A percentile compares a stretch with the other conserved stretches of the same genome.
Evolutionary conservation across 2,329 filamentous ascomycete species (phyloP).

Genomic region (Alternaria triticimaculans): DNA sequence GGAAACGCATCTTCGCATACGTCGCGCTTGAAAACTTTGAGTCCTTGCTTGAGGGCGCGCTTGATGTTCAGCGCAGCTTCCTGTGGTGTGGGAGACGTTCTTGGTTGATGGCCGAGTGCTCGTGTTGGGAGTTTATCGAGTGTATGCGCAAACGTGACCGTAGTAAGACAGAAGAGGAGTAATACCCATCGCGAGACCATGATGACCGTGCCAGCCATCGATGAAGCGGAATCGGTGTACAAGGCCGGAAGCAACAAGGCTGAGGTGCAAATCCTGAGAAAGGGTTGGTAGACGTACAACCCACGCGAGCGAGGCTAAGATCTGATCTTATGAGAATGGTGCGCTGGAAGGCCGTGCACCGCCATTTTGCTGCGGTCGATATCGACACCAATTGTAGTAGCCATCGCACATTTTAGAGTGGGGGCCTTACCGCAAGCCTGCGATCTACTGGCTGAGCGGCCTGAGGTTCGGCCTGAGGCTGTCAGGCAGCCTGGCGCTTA

Average conservation of each 20-base stretch:
- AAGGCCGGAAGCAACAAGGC: not conserved
- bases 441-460: not conserved
- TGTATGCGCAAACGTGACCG: not conserved
- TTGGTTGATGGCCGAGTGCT: not conserved
- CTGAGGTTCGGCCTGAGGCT: not conserved
- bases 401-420: not conserved
- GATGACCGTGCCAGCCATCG: not conserved
- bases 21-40: not conserved
- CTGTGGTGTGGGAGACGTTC: not conserved
- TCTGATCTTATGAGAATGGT: not conserved
- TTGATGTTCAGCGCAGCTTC: not conserved
- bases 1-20: not conserved
- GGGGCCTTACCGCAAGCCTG: not conserved
- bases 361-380: not conserved
- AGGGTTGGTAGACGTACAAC: not conserved
- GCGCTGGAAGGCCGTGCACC: not conserved
- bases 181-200: not conserved
- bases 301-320: not conserved
- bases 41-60: not conserved
- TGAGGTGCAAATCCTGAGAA: no score
- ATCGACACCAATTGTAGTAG: not conserved
- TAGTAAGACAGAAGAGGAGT: not conserved
- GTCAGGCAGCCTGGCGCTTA: not conserved
- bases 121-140: not conserved
- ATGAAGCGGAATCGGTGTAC: not conserved